Percentiles rank a stretch among this genome's conserved stretches.
These are phyloP conservation scores for Saccharomycopsis sp. DNA, from an alignment of 805 yeast species.

Conservation along the genomic window DNA sequence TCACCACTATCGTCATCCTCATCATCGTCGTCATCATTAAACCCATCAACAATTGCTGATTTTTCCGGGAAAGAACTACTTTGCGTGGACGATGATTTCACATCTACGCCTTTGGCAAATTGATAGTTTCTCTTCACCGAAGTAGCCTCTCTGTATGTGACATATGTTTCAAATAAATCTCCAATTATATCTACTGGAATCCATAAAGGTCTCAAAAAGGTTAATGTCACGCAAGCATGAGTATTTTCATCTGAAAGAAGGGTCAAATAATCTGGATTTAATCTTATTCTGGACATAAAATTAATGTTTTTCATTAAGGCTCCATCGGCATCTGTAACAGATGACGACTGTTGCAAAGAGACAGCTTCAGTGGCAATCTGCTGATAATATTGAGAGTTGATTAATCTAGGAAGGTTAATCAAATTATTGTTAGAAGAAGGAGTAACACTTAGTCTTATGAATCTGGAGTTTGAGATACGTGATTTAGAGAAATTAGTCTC, in stretches of 20 bases:
- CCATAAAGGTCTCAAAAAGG: constrained; percentile 8
- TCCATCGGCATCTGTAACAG: neutral
- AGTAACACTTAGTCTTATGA: neutral
- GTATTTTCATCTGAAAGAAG: constrained; percentile 2
- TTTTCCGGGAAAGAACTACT: neutral
- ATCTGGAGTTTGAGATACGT: neutral
- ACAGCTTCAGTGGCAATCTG: neutral
- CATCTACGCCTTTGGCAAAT: neutral
- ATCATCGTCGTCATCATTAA: neutral
- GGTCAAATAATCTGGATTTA: neutral
- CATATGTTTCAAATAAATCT: constrained; percentile 4
- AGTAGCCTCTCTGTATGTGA: constrained; percentile 4
- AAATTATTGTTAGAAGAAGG: neutral
- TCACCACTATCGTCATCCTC: neutral
- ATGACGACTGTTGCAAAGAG: neutral
- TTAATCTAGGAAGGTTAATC: neutral
- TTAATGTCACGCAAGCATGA: constrained; percentile 7
- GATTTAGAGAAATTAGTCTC: constrained; percentile 2
- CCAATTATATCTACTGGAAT: constrained; percentile 12
- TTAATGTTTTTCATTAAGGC: constrained; percentile 1
- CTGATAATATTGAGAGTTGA: neutral
- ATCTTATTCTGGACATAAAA: constrained; percentile 2
- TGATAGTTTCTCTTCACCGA: neutral
- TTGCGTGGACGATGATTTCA: neutral
- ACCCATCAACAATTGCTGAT: neutral